Percentiles rank a stretch among this genome's conserved stretches.
phyloP scores from a whole-genome alignment of 495 filamentous ascomycete genomes.

The Daldinia decipiens region DNA sequence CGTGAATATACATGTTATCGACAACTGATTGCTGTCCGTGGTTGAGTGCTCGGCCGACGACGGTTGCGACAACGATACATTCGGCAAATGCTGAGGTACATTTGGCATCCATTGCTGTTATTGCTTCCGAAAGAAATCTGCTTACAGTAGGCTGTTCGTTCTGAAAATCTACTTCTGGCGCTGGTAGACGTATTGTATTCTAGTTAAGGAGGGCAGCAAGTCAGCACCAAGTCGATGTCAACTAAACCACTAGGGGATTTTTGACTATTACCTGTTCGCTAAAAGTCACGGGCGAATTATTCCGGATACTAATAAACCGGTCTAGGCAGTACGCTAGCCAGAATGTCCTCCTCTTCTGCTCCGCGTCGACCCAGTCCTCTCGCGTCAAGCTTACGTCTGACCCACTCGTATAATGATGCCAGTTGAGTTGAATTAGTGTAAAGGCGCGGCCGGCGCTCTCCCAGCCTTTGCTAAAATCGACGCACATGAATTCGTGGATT shows the following conservation, averaged over 20 bases:
- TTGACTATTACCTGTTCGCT: slow-evolving; percentile 59
- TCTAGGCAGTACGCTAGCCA: slow-evolving; percentile 63
- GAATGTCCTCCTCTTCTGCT: slow-evolving; percentile 60
- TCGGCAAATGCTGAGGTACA: slow-evolving; percentile 58
- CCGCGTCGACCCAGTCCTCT: slow-evolving; percentile 51
- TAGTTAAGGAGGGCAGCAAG: slow-evolving; percentile 36
- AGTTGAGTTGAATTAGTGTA: slow-evolving; percentile 59
- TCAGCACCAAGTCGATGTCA: slow-evolving; percentile 21
- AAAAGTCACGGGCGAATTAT: slow-evolving; percentile 59
- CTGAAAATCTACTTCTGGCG: slow-evolving; percentile 62
- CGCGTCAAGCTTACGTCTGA: slow-evolving; percentile 25
- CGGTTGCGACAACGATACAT: slow-evolving; percentile 58
- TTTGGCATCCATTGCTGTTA: slow-evolving; percentile 45
- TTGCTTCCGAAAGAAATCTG: slow-evolving; percentile 57
- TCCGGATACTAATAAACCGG: slow-evolving; percentile 59
- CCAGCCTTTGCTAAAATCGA: slow-evolving; percentile 57
- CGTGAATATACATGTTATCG: slow-evolving; percentile 39
- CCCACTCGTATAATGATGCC: slow-evolving; percentile 52
- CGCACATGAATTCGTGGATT: slow-evolving; percentile 63
- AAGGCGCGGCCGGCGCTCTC: slow-evolving; percentile 59
- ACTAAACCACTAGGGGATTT: neutral
- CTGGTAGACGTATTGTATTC: slow-evolving; percentile 58
- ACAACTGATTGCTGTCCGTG: slow-evolving; percentile 53
- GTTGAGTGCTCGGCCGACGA: slow-evolving; percentile 58
- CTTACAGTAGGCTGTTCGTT: slow-evolving; percentile 56